These are phyloP conservation scores for Inga laurina DNA, from an alignment of 306 rosid species.

Conservation along the genomic window DNA sequence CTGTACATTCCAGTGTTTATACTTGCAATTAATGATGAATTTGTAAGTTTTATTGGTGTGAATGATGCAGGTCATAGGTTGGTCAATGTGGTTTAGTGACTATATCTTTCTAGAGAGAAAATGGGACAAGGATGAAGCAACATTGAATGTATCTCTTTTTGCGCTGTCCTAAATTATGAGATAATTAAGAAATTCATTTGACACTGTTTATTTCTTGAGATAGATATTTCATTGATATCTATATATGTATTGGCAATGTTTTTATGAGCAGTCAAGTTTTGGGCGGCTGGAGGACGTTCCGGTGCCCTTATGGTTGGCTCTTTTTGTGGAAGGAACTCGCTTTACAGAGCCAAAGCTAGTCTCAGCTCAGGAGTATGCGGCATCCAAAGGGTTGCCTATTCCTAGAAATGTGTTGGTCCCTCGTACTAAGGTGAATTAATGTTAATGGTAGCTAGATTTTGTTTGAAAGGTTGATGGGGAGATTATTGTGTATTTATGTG, in stretches of 20 bases:
- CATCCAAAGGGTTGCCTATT: constrained; percentile 72
- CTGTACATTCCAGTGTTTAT: not conserved
- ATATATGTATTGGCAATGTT: not conserved
- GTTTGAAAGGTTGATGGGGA: not conserved
- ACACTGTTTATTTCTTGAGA: not conserved
- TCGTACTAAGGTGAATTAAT: constrained; percentile 71
- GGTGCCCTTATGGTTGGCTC: constrained; percentile 84
- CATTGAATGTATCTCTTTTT: constrained; percentile 55
- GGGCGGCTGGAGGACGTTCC: constrained; percentile 58
- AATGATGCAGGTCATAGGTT: constrained; percentile 73
- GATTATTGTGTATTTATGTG: not conserved
- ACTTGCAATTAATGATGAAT: not conserved
- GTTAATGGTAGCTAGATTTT: not conserved
- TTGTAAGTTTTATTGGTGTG: not conserved
- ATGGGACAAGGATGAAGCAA: constrained; percentile 72
- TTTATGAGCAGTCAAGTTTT: constrained; percentile 64
- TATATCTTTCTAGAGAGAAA: constrained; percentile 79
- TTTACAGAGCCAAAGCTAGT: constrained; percentile 71
- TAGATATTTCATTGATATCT: not conserved
- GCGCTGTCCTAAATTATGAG: not conserved
- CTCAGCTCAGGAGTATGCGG: constrained; percentile 82
- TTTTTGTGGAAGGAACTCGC: constrained; percentile 93
- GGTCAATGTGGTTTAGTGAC: constrained; percentile 97
- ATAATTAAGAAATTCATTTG: not conserved
- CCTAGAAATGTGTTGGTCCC: constrained; percentile 88